phyloP scores from a whole-genome alignment of 768 basidiomycete species.

The Termitomyces sp. region DNA sequence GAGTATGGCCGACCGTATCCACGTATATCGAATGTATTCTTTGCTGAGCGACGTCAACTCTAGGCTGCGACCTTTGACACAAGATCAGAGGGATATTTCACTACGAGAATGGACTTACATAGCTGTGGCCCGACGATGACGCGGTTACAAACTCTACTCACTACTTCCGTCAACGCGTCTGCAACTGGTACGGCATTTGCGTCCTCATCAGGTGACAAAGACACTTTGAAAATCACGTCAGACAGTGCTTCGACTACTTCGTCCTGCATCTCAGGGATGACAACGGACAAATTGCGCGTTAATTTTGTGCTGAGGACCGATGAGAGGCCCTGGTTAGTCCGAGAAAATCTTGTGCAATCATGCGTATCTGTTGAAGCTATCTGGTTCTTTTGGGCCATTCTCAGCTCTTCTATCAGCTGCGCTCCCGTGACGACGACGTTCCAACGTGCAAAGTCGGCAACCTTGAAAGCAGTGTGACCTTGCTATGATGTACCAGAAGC shows the following conservation, averaged over 20 bases:
- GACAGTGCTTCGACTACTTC: conserved; percentile 6
- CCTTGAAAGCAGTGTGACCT: conserved; percentile 16
- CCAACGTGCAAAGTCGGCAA: conserved; percentile 23
- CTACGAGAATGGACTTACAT: not conserved
- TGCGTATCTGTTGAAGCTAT: not conserved
- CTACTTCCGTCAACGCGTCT: conserved; percentile 8
- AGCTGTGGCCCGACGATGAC: conserved; percentile 4
- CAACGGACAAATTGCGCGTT: conserved; percentile 9
- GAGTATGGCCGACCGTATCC: not conserved
- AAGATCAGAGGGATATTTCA: not conserved
- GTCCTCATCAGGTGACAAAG: not conserved
- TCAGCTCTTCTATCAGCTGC: conserved; percentile 19
- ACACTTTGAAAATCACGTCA: not conserved
- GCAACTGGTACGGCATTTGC: not conserved
- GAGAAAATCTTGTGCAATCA: not conserved
- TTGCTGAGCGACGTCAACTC: conserved; percentile 1
- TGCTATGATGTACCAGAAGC: conserved; percentile 1
- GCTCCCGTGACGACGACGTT: conserved; percentile 16
- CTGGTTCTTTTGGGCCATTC: conserved; percentile 10
- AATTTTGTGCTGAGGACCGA: conserved; percentile 7
- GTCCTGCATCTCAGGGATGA: conserved; percentile 7
- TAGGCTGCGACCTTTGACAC: not conserved
- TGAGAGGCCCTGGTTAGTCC: not conserved
- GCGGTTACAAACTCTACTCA: conserved; percentile 13
- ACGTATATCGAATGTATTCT: not conserved